Evolutionary conservation across 208 protist genomes (phyloP).

Genomic region (Crithidia bombi): DNA sequence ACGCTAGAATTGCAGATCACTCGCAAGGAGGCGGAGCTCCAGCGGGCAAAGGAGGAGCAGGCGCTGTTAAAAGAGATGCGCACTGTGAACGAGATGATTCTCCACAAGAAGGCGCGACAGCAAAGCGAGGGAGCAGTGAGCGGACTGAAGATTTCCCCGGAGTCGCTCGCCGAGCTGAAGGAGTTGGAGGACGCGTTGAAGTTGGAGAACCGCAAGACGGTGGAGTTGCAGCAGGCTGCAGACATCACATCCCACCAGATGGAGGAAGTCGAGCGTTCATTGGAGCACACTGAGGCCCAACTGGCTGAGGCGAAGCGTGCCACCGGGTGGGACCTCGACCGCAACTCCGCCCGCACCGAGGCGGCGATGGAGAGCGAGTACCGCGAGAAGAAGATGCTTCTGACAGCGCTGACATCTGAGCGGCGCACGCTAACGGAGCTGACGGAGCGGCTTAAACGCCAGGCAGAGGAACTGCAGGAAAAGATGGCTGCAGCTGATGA

Average conservation of each 20-base stretch:
- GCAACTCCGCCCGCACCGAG: constrained; percentile 22
- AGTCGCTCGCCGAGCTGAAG: constrained; percentile 66
- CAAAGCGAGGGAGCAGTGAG: constrained; percentile 18
- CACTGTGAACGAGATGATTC: constrained; percentile 78
- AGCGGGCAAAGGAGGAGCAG: constrained; percentile 81
- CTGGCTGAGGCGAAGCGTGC: constrained; percentile 63
- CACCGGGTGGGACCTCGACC: constrained; percentile 55
- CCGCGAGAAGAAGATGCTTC: constrained; percentile 32
- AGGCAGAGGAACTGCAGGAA: constrained; percentile 52
- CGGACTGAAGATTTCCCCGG: constrained; percentile 61
- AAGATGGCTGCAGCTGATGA: constrained; percentile 45
- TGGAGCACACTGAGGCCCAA: constrained; percentile 52
- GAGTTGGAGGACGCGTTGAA: constrained; percentile 77
- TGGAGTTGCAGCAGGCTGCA: constrained; percentile 56
- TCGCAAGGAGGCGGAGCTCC: constrained; percentile 78
- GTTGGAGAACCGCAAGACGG: constrained; percentile 62
- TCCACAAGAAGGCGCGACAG: constrained; percentile 62
- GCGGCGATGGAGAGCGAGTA: constrained; percentile 55
- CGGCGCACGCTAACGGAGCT: constrained; percentile 38
- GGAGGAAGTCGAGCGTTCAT: constrained; percentile 62
- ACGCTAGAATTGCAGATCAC: constrained; percentile 68
- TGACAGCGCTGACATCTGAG: constrained; percentile 43
- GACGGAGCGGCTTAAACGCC: constrained; percentile 49
- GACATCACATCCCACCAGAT: constrained; percentile 51
- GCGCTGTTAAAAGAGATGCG: constrained; percentile 73